Base-by-base conservation (phyloP, 805 yeast genomes). In the Pichia exigua region DNA sequence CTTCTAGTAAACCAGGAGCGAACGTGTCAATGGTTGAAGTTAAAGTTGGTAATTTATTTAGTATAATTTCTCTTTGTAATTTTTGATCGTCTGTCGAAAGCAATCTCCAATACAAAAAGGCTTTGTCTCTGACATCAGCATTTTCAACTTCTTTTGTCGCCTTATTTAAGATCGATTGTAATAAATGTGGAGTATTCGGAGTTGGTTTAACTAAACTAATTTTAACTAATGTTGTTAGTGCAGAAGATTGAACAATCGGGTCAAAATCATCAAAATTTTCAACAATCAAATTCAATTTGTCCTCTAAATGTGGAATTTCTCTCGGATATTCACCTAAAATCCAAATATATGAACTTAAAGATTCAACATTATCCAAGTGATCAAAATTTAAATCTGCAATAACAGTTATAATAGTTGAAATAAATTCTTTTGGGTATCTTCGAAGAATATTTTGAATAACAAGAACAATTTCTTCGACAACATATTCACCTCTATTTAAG, bases 111-210 rank as follows among this genome's bases (percentile, higher is more conserved):
- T 85, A 86, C 42, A 86, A 72, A 64, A 77, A 86, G 0, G 92
- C 90, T 71, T 83, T 80, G 64, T 86, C 95, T 65, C 94, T 75
- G 27, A 86, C 85, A 62, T 86, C 95, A 2, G 88, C 79, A 61
- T 83, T 84, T 54, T 83, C 85, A 51, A 85, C 73, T 43, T 78
- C 76, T 52, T 76, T 78, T 4, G 90, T 85, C 11, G 87, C 81
- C 53, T 75, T 64, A 54, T 80, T 83, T 58, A 86, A 73, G 8
- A 82, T 74, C 43, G 70, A 72, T 60, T 85, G 91, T 57, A 86
- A 70, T 24, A 73, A 61, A 24, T 59, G 66, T 30, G 78, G 72
- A 48, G 67, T 64, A 15, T 56, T 56, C 5, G 66, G 61, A 3
- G 69, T 60, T 20, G 73, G 68, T 40, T 62, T 64, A 2, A 59